Percentiles rank a stretch among this genome's conserved stretches.
Evolutionary conservation across 2,329 filamentous ascomycete genomes (phyloP).

Genomic region (Davidsoniella neocaledoniae): DNA sequence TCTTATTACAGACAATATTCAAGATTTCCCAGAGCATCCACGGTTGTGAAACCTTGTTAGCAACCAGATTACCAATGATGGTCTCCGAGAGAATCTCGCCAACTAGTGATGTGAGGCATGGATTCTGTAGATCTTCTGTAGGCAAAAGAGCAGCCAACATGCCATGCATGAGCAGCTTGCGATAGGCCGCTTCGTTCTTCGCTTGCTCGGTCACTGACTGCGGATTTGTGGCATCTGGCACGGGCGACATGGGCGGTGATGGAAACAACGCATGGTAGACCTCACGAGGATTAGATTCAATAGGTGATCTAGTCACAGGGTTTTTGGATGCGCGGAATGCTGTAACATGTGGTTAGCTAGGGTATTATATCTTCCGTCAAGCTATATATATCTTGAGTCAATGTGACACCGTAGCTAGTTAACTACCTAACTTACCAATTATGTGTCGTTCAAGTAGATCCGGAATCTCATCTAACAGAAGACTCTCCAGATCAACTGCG

Average conservation of each 20-base stretch:
- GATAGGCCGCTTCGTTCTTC: constrained; percentile 67
- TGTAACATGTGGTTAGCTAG: constrained; percentile 20
- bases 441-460: constrained; percentile 67
- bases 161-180: constrained; percentile 72
- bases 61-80: constrained; percentile 67
- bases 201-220: constrained; percentile 41
- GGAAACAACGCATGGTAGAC: constrained; percentile 76
- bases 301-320: constrained; percentile 37
- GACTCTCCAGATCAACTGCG: constrained; percentile 63
- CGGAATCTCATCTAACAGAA: constrained; percentile 78
- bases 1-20: constrained; percentile 45
- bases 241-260: constrained; percentile 62
- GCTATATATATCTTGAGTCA: neutral
- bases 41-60: constrained; percentile 66
- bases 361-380: no score
- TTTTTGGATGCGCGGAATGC: constrained; percentile 56
- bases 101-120: constrained; percentile 66
- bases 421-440: constrained; percentile 38
- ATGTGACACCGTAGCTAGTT: neutral
- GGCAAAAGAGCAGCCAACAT: constrained; percentile 71
- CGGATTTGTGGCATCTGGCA: constrained; percentile 41
- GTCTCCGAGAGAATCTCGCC: constrained; percentile 80
- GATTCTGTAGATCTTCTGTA: constrained; percentile 81
- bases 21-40: constrained; percentile 80
- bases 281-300: constrained; percentile 44